These are phyloP conservation scores for Chalciporus pseudorubinellus DNA, from an alignment of 768 basidiomycete species.

Conservation along the genomic window DNA sequence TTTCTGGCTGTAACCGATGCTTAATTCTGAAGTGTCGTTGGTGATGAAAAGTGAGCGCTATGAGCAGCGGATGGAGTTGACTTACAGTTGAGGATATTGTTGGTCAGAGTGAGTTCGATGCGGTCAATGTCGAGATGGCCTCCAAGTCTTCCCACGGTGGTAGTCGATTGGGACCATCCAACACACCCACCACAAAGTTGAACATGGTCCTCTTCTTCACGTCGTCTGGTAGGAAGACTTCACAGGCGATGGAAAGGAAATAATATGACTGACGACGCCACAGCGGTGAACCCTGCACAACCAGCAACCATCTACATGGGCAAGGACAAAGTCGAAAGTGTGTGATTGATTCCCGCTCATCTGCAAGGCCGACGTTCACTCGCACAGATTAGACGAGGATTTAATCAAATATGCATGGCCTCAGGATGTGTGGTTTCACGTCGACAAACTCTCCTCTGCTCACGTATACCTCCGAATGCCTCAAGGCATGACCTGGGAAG, in stretches of 20 bases:
- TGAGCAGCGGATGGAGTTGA: too few relatives aligned
- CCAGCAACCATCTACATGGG: conserved; percentile 88
- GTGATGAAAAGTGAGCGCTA: too few relatives aligned
- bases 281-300: conserved; percentile 52
- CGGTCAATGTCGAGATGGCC: not conserved
- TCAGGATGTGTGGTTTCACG: conserved; percentile 92
- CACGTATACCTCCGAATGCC: conserved; percentile 96
- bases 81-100: conserved; percentile 6
- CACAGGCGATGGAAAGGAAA: not conserved
- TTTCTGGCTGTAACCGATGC: conserved; percentile 29
- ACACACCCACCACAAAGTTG: conserved; percentile 1
- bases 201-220: conserved; percentile 65
- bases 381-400: conserved; percentile 74
- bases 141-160: conserved; percentile 1
- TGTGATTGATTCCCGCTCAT: conserved; percentile 26
- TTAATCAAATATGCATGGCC: conserved; percentile 91
- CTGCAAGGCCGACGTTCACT: conserved; percentile 13
- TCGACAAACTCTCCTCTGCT: conserved; percentile 95
- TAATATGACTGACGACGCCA: not conserved
- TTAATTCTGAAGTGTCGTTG: too few relatives aligned
- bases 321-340: conserved; percentile 94
- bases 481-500: conserved; percentile 79
- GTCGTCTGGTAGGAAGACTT: conserved; percentile 40
- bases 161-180: not conserved
- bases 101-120: not conserved